Percentiles rank a stretch among this genome's conserved stretches.
phyloP scores from a whole-genome alignment of 106 monocot genomes.

The Acorus calamus region DNA sequence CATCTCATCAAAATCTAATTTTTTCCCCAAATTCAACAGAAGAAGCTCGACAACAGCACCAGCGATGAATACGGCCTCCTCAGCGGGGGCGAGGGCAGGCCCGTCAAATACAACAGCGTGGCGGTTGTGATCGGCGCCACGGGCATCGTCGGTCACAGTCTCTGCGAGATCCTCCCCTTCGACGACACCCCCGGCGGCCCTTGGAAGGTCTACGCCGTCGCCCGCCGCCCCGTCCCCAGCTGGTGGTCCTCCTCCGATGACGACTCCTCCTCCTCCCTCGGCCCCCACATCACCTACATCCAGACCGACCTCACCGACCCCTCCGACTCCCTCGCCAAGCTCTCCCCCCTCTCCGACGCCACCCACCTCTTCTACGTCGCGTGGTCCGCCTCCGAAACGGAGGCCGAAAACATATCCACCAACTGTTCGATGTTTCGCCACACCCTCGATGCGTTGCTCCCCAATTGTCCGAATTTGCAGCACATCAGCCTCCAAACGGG shows the following conservation, averaged over 20 bases:
- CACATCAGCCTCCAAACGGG: conserved; percentile 82
- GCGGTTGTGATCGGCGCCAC: conserved; percentile 39
- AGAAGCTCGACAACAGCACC: conserved; percentile 17
- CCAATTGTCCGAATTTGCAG: conserved; percentile 40
- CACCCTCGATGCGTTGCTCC: conserved; percentile 51
- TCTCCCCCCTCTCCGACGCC: conserved; percentile 67
- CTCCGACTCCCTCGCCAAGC: conserved; percentile 37
- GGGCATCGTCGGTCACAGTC: conserved; percentile 68
- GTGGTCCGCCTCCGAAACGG: conserved; percentile 35
- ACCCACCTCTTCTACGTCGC: conserved; percentile 78
- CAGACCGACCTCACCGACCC: conserved; percentile 45
- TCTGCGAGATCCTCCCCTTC: conserved; percentile 81
- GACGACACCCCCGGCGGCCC: conserved; percentile 77
- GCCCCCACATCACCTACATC: conserved; percentile 29
- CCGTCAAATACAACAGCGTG: conserved; percentile 26
- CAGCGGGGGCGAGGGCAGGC: not conserved
- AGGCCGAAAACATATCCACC: conserved; percentile 33
- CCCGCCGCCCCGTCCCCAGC: conserved; percentile 41
- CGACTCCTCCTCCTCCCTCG: too few relatives aligned
- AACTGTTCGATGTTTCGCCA: conserved; percentile 76
- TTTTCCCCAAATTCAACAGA: not conserved
- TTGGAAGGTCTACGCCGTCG: conserved; percentile 74
- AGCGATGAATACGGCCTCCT: too few relatives aligned
- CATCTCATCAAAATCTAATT: not conserved
- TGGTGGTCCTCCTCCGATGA: conserved; percentile 12